phyloP scores from a whole-genome alignment of 1,284 basidiomycete genomes.

The Fomitopsis betulina region DNA sequence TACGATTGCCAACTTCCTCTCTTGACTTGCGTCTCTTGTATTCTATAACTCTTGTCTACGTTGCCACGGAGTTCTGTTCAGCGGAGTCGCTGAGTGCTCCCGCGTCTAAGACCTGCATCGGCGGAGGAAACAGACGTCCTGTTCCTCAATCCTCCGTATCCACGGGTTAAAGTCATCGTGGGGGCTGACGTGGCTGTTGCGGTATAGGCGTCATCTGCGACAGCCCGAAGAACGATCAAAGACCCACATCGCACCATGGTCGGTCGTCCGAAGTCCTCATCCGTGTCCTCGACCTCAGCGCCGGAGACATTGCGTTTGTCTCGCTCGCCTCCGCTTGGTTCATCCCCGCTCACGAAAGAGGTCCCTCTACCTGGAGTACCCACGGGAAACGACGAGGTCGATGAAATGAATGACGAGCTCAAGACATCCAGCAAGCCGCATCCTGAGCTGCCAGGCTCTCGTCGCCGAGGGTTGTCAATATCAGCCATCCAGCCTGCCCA shows the following conservation, averaged over 20 bases:
- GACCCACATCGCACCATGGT: conserved; percentile 1
- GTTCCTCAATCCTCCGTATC: neutral
- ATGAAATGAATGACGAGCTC: neutral
- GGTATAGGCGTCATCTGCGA: neutral
- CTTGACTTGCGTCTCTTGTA: too few species aligned
- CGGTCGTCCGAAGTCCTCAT: neutral
- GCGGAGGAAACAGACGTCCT: conserved; percentile 1
- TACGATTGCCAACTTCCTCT: too few species aligned
- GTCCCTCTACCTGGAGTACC: neutral
- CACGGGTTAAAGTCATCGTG: neutral
- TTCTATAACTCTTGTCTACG: neutral
- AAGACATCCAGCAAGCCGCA: neutral
- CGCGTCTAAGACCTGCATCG: neutral
- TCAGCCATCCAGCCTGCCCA: conserved; percentile 17
- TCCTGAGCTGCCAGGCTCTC: neutral
- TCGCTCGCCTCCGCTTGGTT: neutral
- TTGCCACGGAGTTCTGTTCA: neutral
- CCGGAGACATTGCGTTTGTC: neutral
- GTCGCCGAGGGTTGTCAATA: conserved; percentile 14
- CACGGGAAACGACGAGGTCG: too few species aligned
- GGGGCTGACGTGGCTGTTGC: neutral
- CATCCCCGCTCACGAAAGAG: neutral
- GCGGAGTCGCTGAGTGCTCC: neutral
- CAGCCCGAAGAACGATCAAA: neutral
- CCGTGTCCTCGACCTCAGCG: neutral